phyloP scores from a whole-genome alignment of 139 green algal species.

The Dunaliella primolecta region DNA sequence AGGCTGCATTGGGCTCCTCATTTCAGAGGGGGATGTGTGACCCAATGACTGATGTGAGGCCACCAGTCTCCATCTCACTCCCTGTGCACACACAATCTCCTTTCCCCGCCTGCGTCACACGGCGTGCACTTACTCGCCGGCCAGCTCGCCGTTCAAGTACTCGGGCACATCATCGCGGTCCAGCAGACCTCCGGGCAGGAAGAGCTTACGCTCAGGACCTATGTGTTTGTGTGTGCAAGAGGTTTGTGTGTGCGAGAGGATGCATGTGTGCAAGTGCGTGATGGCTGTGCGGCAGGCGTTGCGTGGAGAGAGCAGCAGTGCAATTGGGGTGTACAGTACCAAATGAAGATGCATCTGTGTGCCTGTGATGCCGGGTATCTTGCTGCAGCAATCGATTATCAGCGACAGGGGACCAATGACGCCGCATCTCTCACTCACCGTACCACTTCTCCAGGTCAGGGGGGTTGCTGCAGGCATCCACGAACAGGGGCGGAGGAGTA shows the following conservation, averaged over 20 bases:
- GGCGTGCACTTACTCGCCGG: conserved; percentile 79
- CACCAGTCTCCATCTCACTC: no score
- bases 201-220: conserved; percentile 80
- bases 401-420: no score
- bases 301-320: no score
- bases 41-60: no score
- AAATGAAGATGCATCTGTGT: not conserved
- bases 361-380: not conserved
- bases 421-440: conserved; percentile 60
- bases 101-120: no score
- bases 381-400: no score
- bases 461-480: conserved; percentile 11
- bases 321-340: not conserved
- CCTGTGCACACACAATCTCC: no score
- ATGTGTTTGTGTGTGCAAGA: conserved; percentile 23
- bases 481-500: not conserved
- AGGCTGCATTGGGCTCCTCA: no score
- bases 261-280: not conserved
- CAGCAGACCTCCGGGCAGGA: conserved; percentile 82
- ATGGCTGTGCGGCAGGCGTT: not conserved
- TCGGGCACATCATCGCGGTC: conserved; percentile 73
- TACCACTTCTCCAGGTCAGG: conserved; percentile 83
- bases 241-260: not conserved
- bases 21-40: no score
- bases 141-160: conserved; percentile 86